Base-by-base conservation (phyloP, 257 asterid species). In the Rauvolfia tetraphylla region DNA sequence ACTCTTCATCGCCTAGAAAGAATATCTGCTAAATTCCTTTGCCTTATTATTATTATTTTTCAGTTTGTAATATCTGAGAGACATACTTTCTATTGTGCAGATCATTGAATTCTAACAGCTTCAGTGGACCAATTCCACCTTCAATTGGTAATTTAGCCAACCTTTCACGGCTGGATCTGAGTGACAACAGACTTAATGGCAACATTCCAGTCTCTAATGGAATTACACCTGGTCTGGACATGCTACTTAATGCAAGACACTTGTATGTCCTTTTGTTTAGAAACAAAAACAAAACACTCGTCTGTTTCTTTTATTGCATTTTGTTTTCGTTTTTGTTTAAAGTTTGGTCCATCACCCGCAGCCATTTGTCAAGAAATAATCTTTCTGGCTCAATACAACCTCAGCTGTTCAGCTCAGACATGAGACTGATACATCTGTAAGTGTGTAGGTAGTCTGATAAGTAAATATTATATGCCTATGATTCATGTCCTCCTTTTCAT, bases 81-180 rank as follows among this genome's bases (percentile, higher is more conserved):
- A 38, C 22, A 18, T 67, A 34, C 51, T 22, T 67, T 67, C 18
- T n/a, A 10, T 67, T 46, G n/a, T 76, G 12, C 87, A 90, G 95
- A 77, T 83, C 93, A 68, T 82, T 91, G 84, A 90, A 84, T 79
- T 80, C 89, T 0, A 93, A 93, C 77, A 76, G 82, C 85, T 91
- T 91, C 84, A 91, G 46, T 68, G 97, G 97, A 67, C 61, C 88
- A 9, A 93, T 91, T 83, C 98, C 98, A 51, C 78, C 86, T 75
- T 89, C 98, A 27, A 84, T 93, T 75, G 97, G 98, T 42, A 87
- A 88, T 72, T 83, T 93, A 53, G 73, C 85, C 34, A 83, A 56
- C n/a, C 88, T 93, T 42, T 91, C 97, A 22, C 91, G 98, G 98
- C 86, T 93, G 74, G 97, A 93, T 80, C 84, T 93, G 74, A 89